phyloP scores from a whole-genome alignment of 768 basidiomycete genomes.

The Agrocybe praecox region DNA sequence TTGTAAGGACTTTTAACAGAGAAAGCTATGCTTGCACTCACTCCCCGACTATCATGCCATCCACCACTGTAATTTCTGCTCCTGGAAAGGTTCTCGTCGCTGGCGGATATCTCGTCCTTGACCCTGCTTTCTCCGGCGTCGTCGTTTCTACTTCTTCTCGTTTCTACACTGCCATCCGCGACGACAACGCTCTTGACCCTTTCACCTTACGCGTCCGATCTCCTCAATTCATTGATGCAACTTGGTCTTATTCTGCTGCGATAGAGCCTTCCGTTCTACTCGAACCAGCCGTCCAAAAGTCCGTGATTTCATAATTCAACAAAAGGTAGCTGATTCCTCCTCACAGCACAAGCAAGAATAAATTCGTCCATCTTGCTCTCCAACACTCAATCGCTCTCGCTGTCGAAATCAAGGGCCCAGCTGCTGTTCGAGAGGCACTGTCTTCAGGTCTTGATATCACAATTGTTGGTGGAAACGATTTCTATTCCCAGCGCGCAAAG shows the following conservation, averaged over 20 bases:
- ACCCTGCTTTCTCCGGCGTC: constrained; percentile 80
- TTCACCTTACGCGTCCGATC: constrained; percentile 75
- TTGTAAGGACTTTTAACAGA: constrained; percentile 11
- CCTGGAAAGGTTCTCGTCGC: constrained; percentile 96
- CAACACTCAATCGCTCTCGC: constrained; percentile 74
- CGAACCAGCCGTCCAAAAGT: constrained; percentile 41
- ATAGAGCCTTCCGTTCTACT: constrained; percentile 37
- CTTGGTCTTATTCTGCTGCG: constrained; percentile 70
- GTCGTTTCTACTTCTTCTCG: constrained; percentile 93
- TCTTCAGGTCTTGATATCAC: constrained; percentile 68
- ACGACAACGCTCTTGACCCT: constrained; percentile 28
- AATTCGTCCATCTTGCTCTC: constrained; percentile 92
- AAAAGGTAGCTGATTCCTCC: constrained; percentile 4
- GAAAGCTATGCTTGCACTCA: constrained; percentile 13
- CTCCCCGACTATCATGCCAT: constrained; percentile 38
- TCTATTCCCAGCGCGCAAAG: constrained; percentile 92
- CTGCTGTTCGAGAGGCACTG: constrained; percentile 44
- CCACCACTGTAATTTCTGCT: constrained; percentile 83
- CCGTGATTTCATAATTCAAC: constrained; percentile 5
- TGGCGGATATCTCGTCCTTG: constrained; percentile 96
- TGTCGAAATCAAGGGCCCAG: constrained; percentile 53
- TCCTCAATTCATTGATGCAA: constrained; percentile 85
- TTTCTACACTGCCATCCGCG: constrained; percentile 81
- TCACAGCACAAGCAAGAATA: constrained; percentile 66
- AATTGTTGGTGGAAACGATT: constrained; percentile 94